Evolutionary conservation across 495 filamentous ascomycete species (phyloP), one percentile per base, ranked within the genome.

Genomic region (Hypoxylon fuscum): DNA sequence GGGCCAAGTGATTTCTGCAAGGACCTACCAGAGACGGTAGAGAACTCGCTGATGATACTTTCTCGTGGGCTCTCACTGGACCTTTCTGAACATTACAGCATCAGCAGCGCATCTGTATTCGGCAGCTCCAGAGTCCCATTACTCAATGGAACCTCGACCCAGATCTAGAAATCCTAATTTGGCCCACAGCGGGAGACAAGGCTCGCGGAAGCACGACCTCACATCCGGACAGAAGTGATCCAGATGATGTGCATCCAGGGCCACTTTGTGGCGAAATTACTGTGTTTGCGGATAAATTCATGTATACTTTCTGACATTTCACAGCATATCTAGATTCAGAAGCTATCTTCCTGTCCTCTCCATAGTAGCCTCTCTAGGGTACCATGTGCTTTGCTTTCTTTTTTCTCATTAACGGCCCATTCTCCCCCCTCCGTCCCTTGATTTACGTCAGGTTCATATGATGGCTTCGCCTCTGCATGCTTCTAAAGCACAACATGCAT

Each of bases 211-310:
- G 65, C 65, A 68, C 40, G 23, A 68, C 9, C 61, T 59, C 55
- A 63, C 65, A 64, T 64, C 65, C 65, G 65, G 65, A 32, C 31
- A 65, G 61, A 53, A 58, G 65, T 59, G 55, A 68, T 64, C 65
- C 60, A 65, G 65, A 64, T 68, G 65, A 68, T 68, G 56, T 65
- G 61, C 65, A 65, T 68, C 59, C 42, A 68, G 65, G 61, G 47
- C 59, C 54, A 55, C 65, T 57, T 52, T 62, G 61, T 61, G 65
- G 65, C 65, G 61, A 65, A 68, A 64, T 68, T 68, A 62, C 65
- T 68, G 48, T 63, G 61, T 65, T 64, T 64, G 56, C 60, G 65
- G 60, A 47, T 68, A 68, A 65, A 68, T 64, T 50, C 64, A 58
- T 15, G 46, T 49, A 52, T 59, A 44, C 40, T 40, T 61, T 62